Base-by-base conservation (phyloP, 2,329 filamentous ascomycete genomes). In the Sclerotinia subarctica region DNA sequence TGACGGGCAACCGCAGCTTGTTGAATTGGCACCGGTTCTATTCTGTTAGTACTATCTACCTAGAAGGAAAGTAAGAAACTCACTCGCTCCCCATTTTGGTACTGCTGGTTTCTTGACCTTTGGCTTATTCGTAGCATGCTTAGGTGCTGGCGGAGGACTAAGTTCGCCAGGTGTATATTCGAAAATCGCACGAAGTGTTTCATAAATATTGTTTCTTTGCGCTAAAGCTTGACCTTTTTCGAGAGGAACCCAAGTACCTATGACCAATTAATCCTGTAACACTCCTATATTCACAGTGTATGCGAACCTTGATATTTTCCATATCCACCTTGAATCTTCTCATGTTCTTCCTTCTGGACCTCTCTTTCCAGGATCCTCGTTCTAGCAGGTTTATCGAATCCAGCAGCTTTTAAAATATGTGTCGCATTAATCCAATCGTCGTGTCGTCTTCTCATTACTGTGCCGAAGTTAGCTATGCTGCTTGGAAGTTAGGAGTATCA, bases 351-450 rank as follows among this genome's bases (percentile, higher is more conserved):
- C 79, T 97, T 97, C 77, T 99, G 95, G 10, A 99, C 94, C 77
- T 99, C 95, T 72, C 95, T 88, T 81, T 99, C 95, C 6, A 99
- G 85, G 68, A 99, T 98, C 71, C 95, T 88, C 52, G 95, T 99
- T 77, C 95, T 86, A 17, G 94, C 93, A 3, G 95, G 95, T 80
- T 99, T 99, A 80, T 99, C 95, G 77, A 97, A 97, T 67, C 94
- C 94, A 71, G 95, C 95, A 52, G 96, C 93, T 78, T 99, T 99
- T 60, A 99, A 83, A 69, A 99, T 98, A 78, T 99, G 95, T 66
- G 95, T 99, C n/a, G 95, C 95, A 83, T 99, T 99, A 81, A 99
- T 95, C 93, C 94, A 99, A 80, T 98, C 89, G 79, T 99, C 95
- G 65, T 88, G 86, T 69, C 94, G 89, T 63, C 95, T 88, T 79